phyloP scores from a whole-genome alignment of 176 grass and related monocot species.

The Oryza punctata region DNA sequence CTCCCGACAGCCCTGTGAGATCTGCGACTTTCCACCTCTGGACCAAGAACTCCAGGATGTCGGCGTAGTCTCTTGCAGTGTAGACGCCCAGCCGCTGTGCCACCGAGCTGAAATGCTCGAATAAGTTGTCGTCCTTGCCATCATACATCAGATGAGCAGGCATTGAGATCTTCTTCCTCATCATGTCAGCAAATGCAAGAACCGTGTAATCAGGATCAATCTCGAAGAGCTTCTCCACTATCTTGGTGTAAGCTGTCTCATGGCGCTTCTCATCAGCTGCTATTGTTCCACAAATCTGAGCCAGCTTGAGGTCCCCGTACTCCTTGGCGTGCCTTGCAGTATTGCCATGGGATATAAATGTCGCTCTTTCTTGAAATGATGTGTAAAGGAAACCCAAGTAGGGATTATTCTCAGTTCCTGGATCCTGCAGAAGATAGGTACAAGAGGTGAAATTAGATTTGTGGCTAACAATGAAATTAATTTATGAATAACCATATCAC shows the following conservation, averaged over 20 bases:
- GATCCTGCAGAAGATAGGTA: constrained; percentile 44
- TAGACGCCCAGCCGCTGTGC: constrained; percentile 58
- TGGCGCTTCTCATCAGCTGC: constrained; percentile 85
- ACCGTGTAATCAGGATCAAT: constrained; percentile 67
- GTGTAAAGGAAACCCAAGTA: constrained; percentile 81
- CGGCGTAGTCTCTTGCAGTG: constrained; percentile 71
- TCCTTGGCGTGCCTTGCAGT: constrained; percentile 70
- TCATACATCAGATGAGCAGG: constrained; percentile 77
- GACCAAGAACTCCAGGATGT: constrained; percentile 77
- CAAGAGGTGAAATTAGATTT: not conserved
- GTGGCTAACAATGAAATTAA: constrained; percentile 10
- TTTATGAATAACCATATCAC: not conserved
- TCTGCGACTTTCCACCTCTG: constrained; percentile 60
- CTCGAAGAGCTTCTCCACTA: constrained; percentile 74
- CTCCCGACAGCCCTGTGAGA: constrained; percentile 48
- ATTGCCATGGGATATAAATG: constrained; percentile 78
- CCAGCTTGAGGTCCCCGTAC: constrained; percentile 70
- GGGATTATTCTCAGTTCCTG: constrained; percentile 59
- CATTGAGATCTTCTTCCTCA: constrained; percentile 78
- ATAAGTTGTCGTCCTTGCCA: constrained; percentile 53
- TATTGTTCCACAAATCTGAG: constrained; percentile 73
- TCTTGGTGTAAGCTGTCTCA: constrained; percentile 79
- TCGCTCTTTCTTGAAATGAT: constrained; percentile 85
- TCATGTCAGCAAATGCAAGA: constrained; percentile 70
- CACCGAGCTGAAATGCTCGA: constrained; percentile 62